Base-by-base conservation (phyloP, 345 rosid genomes). In the Anacardium occidentale region DNA sequence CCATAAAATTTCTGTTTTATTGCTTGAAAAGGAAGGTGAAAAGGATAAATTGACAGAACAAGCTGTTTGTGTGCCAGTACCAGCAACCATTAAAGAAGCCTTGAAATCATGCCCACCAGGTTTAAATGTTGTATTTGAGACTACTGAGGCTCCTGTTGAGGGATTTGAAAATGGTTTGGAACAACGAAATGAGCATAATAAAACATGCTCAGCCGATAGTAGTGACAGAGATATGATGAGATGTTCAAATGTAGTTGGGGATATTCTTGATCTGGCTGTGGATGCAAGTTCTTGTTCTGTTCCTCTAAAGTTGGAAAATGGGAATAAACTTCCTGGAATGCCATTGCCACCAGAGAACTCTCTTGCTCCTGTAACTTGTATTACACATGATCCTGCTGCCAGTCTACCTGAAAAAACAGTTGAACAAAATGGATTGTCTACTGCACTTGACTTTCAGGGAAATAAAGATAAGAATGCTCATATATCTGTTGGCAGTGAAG, bases 351-450 rank as follows among this genome's bases (percentile, higher is more conserved):
- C 53, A 66, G 83, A 68, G 55, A 76, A 73, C 63, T 65, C 78
- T 53, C 62, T 26, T 66, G 77, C 79, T 57, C 52, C 63, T 67
- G 63, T 64, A 18, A 68, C 67, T 66, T 69, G 85, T 29, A 58
- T 62, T 37, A 55, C 75, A 3, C 78, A 74, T 51, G 79, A 75
- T 68, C 58, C 87, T 69, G 72, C 79, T 71, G 80, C 64, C 58
- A 68, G 40, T 55, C 83, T 77, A 45, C 69, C 50, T 53, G 78
- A 75, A 65, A 74, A 73, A 74, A 66, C 50, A 22, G 59, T 68
- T 42, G 76, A 74, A 50, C 83, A 70, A 69, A 85, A 85, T 61
- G 71, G 81, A 74, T 57, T 78, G 64, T 83, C 74, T 9, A 77
- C 85, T 0, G 69, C 82, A 44, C 57, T 62, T 60, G 79, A 74